phyloP scores from a whole-genome alignment of 2,329 filamentous ascomycete species.

The Hypoxylon sp. region DNA sequence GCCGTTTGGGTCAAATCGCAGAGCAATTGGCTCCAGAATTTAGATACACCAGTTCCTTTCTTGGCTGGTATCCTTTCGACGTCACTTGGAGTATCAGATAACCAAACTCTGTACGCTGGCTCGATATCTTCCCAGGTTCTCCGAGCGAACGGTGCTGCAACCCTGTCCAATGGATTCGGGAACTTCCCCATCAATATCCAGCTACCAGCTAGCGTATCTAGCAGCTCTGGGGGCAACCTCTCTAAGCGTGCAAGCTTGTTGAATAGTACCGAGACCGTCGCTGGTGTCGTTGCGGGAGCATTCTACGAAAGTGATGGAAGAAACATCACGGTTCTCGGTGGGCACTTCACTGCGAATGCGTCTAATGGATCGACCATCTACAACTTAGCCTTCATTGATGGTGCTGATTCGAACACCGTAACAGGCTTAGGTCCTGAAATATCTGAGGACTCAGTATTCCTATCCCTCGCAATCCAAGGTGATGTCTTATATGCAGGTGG shows the following conservation, averaged over 20 bases:
- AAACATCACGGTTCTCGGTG: conserved; percentile 90
- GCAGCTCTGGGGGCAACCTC: conserved; percentile 56
- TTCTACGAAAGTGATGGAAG: conserved; percentile 79
- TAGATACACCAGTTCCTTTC: conserved; percentile 74
- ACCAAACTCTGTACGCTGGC: conserved; percentile 83
- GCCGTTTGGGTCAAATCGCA: conserved; percentile 92
- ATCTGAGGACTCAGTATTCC: conserved; percentile 80
- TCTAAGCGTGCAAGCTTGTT: conserved; percentile 64
- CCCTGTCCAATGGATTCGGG: conserved; percentile 70
- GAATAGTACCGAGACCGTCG: conserved; percentile 59
- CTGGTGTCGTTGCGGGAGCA: conserved; percentile 81
- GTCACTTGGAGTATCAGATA: conserved; percentile 73
- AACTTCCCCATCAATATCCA: conserved; percentile 71
- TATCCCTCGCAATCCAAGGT: conserved; percentile 76
- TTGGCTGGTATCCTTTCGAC: conserved; percentile 82
- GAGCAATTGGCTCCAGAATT: conserved; percentile 88
- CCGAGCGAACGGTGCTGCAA: conserved; percentile 79
- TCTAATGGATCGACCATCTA: conserved; percentile 79
- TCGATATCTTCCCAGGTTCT: conserved; percentile 83
- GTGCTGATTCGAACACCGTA: conserved; percentile 74
- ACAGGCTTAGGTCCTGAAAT: conserved; percentile 78
- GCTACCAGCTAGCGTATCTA: conserved; percentile 50
- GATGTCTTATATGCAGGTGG: conserved; percentile 87
- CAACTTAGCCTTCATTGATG: conserved; percentile 88
- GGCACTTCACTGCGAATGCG: conserved; percentile 82